These are phyloP conservation scores for Carex parvula DNA, from an alignment of 176 grass and related monocot species.

Conservation along the genomic window DNA sequence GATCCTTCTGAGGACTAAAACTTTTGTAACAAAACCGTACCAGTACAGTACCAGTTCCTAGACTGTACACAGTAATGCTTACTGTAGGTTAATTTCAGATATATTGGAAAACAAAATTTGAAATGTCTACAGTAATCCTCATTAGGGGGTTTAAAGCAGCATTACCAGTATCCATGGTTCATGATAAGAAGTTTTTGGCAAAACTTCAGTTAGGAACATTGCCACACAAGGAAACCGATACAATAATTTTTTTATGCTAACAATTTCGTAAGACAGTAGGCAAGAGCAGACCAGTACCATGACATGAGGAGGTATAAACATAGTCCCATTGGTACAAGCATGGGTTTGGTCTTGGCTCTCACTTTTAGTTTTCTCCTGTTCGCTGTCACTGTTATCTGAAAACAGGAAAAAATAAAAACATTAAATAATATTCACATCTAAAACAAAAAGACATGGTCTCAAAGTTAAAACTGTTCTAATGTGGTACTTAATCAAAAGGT, in stretches of 20 bases:
- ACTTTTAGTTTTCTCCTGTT: slow-evolving; percentile 14
- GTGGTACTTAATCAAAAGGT: neutral
- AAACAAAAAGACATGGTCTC: neutral
- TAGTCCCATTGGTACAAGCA: slow-evolving; percentile 1
- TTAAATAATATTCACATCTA: slow-evolving; percentile 1
- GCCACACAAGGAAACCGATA: neutral
- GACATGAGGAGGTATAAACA: slow-evolving; percentile 23
- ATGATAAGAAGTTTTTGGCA: neutral
- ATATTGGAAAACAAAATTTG: neutral
- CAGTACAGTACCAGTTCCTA: neutral
- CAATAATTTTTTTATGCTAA: neutral
- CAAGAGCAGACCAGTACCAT: slow-evolving; percentile 13
- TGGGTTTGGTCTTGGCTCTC: slow-evolving; percentile 10
- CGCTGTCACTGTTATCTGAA: slow-evolving; percentile 29
- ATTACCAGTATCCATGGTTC: neutral
- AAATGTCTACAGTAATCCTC: neutral
- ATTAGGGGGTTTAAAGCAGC: neutral
- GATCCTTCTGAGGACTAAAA: neutral
- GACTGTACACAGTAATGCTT: neutral
- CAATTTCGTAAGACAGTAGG: neutral
- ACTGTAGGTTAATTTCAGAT: neutral
- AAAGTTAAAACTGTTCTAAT: neutral
- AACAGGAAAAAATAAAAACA: neutral
- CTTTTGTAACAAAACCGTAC: neutral
- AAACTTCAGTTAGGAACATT: neutral